These are phyloP conservation scores for Parachlorella kessleri DNA, from an alignment of 139 green algal species.

Conservation along the genomic window DNA sequence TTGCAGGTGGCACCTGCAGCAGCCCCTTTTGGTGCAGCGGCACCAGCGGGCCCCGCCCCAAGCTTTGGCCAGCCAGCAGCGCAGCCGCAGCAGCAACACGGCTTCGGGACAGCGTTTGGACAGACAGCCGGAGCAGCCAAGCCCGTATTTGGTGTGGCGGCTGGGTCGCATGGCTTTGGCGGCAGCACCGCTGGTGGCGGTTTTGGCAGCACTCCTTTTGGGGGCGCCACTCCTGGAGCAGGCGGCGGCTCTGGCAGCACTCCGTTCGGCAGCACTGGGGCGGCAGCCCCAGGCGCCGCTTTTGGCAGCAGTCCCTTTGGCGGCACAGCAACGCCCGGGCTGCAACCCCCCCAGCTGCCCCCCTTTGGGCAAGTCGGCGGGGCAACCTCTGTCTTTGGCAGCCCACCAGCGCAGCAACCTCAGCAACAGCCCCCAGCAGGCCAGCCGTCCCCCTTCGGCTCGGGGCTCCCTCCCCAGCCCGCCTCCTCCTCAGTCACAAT, in stretches of 20 bases:
- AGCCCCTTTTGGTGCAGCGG: too few species aligned
- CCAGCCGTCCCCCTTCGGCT: background rate
- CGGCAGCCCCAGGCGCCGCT: background rate
- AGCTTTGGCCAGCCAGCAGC: constrained; percentile 1
- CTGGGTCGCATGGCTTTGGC: background rate
- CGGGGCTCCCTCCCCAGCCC: background rate
- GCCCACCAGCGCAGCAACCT: background rate
- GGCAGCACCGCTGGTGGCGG: background rate
- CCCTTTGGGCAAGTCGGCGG: background rate
- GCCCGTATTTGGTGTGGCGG: background rate
- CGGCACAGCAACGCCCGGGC: too few species aligned
- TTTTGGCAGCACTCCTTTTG: constrained; percentile 14
- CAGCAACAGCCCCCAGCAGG: background rate
- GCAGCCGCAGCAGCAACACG: background rate
- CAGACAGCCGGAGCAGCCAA: background rate
- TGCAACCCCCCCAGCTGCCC: background rate
- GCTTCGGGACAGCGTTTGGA: constrained; percentile 4
- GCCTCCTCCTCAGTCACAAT: background rate
- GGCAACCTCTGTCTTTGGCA: background rate
- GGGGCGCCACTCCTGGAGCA: background rate
- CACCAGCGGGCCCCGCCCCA: too few species aligned
- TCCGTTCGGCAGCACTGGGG: constrained; percentile 12
- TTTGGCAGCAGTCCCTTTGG: constrained; percentile 14
- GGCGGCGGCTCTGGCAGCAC: too few species aligned
- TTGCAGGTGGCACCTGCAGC: too few species aligned